phyloP scores from a whole-genome alignment of 805 yeast species.

The Saccharomyces mikatae region DNA sequence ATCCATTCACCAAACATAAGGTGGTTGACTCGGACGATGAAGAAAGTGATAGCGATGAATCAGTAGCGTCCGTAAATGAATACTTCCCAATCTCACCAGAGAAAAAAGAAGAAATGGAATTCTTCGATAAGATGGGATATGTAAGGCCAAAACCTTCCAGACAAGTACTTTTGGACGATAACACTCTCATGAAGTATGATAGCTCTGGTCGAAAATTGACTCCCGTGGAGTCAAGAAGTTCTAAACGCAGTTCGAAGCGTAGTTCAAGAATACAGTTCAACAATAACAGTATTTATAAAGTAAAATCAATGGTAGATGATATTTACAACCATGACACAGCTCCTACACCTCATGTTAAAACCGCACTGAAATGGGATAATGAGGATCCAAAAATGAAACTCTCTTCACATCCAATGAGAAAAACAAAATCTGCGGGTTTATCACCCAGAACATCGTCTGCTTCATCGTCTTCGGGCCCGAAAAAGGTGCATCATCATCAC shows the following conservation, averaged over 20 bases:
- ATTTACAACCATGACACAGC: constrained; percentile 3
- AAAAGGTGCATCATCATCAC: not conserved
- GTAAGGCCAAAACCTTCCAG: constrained; percentile 22
- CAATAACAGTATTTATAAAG: constrained; percentile 24
- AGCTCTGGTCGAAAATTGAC: constrained; percentile 10
- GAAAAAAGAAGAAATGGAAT: constrained; percentile 17
- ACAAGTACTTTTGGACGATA: constrained; percentile 6
- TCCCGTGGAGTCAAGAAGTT: constrained; percentile 10
- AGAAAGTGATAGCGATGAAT: constrained; percentile 4
- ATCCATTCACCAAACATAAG: constrained; percentile 14
- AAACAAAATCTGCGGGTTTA: constrained; percentile 17
- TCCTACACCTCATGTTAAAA: not conserved
- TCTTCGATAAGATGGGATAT: constrained; percentile 26
- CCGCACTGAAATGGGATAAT: not conserved
- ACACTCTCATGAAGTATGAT: constrained; percentile 2
- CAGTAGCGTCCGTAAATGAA: constrained; percentile 19
- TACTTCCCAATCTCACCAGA: constrained; percentile 25
- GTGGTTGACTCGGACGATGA: constrained; percentile 4
- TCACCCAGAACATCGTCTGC: constrained; percentile 2
- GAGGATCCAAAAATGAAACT: not conserved
- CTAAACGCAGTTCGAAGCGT: constrained; percentile 17
- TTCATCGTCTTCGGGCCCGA: constrained; percentile 1
- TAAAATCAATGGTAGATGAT: constrained; percentile 25
- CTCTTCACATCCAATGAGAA: constrained; percentile 9
- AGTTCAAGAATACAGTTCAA: constrained; percentile 25